Evolutionary conservation across 345 rosid genomes (phyloP).

Genomic region (Psidium friedrichsthalianum): DNA sequence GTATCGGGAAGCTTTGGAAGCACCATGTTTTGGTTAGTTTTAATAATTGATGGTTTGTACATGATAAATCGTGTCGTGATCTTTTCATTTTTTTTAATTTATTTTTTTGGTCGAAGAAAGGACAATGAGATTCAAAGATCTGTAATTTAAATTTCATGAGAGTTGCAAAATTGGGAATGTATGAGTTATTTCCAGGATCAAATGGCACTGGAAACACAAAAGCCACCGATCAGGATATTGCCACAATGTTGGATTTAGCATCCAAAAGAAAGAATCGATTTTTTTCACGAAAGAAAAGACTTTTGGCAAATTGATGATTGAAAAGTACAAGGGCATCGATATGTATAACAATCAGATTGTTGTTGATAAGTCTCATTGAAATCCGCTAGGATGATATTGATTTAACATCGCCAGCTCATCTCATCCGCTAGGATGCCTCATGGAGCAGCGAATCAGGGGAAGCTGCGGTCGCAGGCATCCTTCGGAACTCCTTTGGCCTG

Average conservation of each 20-base stretch:
- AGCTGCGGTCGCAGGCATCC: no score
- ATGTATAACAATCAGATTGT: constrained; percentile 98
- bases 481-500: no score
- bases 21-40: background rate
- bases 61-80: no score
- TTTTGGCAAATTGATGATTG: background rate
- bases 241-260: constrained; percentile 44
- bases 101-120: no score
- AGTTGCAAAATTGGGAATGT: constrained; percentile 6
- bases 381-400: constrained; percentile 75
- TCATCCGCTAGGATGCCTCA: no score
- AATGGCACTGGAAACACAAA: constrained; percentile 8
- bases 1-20: no score
- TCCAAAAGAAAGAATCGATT: no score
- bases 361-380: constrained; percentile 67
- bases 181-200: constrained; percentile 85
- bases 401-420: constrained; percentile 64
- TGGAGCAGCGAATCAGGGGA: no score
- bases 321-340: constrained; percentile 45
- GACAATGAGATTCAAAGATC: background rate
- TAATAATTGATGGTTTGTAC: background rate
- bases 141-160: background rate
- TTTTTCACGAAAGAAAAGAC: no score
- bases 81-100: no score
- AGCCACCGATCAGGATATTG: constrained; percentile 58